Conservation (phyloP, 768 basidiomycete genomes). For the Lactarius pseudohatsudake region DNA sequence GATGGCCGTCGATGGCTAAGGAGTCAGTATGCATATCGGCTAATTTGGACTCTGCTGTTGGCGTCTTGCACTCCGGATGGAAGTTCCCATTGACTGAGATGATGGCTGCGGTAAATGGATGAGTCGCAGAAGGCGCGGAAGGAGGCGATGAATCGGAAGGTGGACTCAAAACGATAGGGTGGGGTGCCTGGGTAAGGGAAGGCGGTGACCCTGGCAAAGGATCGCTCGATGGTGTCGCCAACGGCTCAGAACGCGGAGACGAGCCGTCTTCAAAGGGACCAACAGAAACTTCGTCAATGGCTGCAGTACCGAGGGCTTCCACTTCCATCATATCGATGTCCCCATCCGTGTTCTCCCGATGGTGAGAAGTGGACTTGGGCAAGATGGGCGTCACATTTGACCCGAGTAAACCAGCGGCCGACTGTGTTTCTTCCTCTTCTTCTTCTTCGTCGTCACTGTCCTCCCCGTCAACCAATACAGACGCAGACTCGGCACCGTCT, state of each 20-base stretch:
- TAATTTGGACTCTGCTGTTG: neutral
- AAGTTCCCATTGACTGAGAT: conserved; percentile 16
- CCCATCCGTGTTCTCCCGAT: conserved; percentile 21
- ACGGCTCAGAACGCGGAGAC: conserved; percentile 19
- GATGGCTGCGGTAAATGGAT: conserved; percentile 14
- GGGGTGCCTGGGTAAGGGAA: neutral
- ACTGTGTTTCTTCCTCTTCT: conserved; percentile 34
- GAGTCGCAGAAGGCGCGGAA: conserved; percentile 1
- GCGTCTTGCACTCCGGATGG: conserved; percentile 8
- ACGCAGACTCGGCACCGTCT: conserved; percentile 31
- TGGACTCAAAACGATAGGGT: conserved; percentile 17
- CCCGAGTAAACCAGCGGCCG: conserved; percentile 19
- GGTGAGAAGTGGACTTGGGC: neutral
- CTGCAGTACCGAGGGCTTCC: conserved; percentile 1
- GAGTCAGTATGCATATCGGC: conserved; percentile 4
- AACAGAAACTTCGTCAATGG: conserved; percentile 9
- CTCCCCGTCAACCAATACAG: conserved; percentile 29
- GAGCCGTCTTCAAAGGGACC: conserved; percentile 13
- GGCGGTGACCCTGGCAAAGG: conserved; percentile 12
- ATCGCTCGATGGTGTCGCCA: conserved; percentile 24
- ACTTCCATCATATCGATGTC: conserved; percentile 21
- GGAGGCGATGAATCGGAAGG: conserved; percentile 4
- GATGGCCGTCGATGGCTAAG: conserved; percentile 1
- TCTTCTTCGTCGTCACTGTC: conserved; percentile 36
- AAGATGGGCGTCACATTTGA: neutral